Evolutionary conservation across 208 protist species (phyloP), one percentile per base, ranked within the genome.

Genomic region (Acanthamoeba healyi): DNA sequence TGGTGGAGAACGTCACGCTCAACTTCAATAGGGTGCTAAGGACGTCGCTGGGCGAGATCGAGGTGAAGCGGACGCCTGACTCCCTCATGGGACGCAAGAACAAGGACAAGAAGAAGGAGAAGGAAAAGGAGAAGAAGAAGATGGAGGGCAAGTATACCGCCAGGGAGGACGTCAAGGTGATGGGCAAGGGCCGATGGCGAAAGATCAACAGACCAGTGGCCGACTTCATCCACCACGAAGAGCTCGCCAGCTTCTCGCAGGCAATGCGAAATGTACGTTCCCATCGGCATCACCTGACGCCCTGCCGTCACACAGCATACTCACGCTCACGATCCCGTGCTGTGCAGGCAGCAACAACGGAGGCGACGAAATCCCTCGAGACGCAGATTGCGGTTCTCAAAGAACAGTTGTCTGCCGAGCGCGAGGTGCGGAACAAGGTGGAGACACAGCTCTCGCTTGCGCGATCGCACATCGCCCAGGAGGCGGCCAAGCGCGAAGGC

Each of bases 161-260:
- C 54, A 15, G 42, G 38, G 81, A 88, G 44, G 67, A 79, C 22
- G 22, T 24, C 22, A 88, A 88, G 42, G 81, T 88, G n/a, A 15
- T 88, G 42, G 32, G n/a, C 44, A 54, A 61, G 81, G 81, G 81
- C 54, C 81, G 81, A 0, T 88, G 81, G 81, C 44, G 81, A 61
- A 12, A 44, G 15, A 40, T 61, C 54, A 88, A 88, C 44, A 6
- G 81, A 1, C 81, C 81, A 10, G 29, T 42, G n/a, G 56, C 81
- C 1, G 58, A 65, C 58, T 65, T 65, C 9, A 65, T 65, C 22
- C 58, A 65, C 58, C 58, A 65, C 58, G 58, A 65, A 65, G 58
- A 65, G 58, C 58, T 65, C 5, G 58, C 58, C 22, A 65, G 58
- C 58, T 65, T 65, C 58, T 65, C 58, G n/a, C 4, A 65, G 26